phyloP scores from a whole-genome alignment of 257 asterid species.

The Solanum virginianum region DNA sequence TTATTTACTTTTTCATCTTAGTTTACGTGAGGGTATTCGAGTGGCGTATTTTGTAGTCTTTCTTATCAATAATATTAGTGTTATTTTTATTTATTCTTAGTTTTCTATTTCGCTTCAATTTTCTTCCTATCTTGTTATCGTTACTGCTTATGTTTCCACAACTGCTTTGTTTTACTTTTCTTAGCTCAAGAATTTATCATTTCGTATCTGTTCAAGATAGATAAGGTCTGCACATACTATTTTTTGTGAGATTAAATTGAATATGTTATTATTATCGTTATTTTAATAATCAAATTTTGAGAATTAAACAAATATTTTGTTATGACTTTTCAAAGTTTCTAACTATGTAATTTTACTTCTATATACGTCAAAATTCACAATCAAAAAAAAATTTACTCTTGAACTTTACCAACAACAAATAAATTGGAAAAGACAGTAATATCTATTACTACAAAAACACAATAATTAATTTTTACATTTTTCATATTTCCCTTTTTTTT shows the following conservation, averaged over 20 bases:
- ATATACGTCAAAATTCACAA: background rate
- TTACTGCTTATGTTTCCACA: background rate
- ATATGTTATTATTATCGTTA: background rate
- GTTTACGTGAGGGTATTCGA: too few relatives aligned
- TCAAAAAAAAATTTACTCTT: background rate
- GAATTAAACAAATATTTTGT: background rate
- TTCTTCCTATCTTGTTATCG: background rate
- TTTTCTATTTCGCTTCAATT: background rate
- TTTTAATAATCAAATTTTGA: background rate
- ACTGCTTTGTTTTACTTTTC: background rate
- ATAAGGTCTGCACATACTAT: background rate
- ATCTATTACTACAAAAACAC: background rate
- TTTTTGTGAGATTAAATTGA: background rate
- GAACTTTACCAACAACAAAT: background rate
- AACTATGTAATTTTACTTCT: background rate
- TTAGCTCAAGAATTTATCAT: background rate
- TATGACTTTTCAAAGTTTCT: background rate
- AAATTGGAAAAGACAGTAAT: background rate
- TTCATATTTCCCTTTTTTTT: too few relatives aligned
- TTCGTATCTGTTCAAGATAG: background rate
- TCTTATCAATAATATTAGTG: background rate
- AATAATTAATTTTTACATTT: too few relatives aligned
- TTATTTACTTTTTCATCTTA: too few relatives aligned
- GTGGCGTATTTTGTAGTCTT: too few relatives aligned
- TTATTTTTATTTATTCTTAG: background rate